Conservation (phyloP, 2,329 filamentous ascomycete genomes). For the Akanthomyces dipterigenus region DNA sequence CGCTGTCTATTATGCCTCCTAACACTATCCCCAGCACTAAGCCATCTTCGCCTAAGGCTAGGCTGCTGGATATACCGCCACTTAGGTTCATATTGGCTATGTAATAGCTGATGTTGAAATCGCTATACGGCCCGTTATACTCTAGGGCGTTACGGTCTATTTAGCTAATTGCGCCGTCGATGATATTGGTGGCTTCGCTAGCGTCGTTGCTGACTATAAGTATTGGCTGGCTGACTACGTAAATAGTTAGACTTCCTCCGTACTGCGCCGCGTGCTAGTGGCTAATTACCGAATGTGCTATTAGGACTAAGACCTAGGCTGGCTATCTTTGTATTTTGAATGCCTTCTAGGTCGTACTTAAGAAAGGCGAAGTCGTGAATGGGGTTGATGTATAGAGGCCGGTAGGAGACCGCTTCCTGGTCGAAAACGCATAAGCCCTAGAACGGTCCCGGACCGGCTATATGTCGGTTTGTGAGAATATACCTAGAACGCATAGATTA, state of each 20-base stretch:
- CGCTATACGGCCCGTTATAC: slow-evolving; percentile 95
- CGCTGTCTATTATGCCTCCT: neutral
- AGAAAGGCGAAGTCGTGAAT: slow-evolving; percentile 98
- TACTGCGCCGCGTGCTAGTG: too few species aligned
- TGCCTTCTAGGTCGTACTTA: slow-evolving; percentile 86
- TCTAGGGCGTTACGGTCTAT: slow-evolving; percentile 94
- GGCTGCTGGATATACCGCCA: slow-evolving; percentile 92
- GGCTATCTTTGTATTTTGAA: slow-evolving; percentile 69
- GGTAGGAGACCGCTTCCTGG: slow-evolving; percentile 92
- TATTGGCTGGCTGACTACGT: slow-evolving; percentile 80
- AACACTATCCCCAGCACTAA: slow-evolving; percentile 72
- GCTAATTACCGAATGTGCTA: neutral
- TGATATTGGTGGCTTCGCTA: slow-evolving; percentile 94
- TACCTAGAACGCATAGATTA: too few species aligned
- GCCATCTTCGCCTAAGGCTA: slow-evolving; percentile 91
- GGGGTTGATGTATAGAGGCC: slow-evolving; percentile 93
- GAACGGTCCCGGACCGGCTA: slow-evolving; percentile 91
- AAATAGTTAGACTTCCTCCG: slow-evolving; percentile 11
- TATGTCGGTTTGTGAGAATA: slow-evolving; percentile 83
- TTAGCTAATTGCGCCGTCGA: slow-evolving; percentile 93
- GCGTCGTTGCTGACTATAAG: slow-evolving; percentile 97
- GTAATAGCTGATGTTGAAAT: slow-evolving; percentile 95
- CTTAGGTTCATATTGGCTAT: slow-evolving; percentile 95
- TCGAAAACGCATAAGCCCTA: slow-evolving; percentile 98
- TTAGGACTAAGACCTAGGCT: neutral